Evolutionary conservation across 2,329 filamentous ascomycete species (phyloP).

Genomic region (Fusarium tricinctum): DNA sequence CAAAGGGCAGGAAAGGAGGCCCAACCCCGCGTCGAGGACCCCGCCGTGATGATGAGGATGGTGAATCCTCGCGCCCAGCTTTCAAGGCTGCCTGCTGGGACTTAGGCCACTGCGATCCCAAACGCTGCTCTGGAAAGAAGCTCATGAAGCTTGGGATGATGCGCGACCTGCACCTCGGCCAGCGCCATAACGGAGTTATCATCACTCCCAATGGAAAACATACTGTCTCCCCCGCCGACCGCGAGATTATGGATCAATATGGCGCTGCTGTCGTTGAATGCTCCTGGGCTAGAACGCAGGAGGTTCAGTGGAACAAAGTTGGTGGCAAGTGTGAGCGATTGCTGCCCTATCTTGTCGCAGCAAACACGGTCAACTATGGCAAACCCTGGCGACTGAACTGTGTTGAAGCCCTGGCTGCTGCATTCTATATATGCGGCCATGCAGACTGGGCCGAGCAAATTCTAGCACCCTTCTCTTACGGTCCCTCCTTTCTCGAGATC

Average conservation of each 20-base stretch:
- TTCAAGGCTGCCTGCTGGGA: conserved; percentile 99
- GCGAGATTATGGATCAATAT: conserved; percentile 83
- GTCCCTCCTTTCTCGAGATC: conserved; percentile 89
- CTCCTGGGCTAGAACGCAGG: conserved; percentile 92
- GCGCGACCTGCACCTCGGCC: conserved; percentile 91
- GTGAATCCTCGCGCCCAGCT: conserved; percentile 58
- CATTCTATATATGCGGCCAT: conserved; percentile 93
- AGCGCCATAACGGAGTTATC: conserved; percentile 92
- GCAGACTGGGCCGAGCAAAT: conserved; percentile 90
- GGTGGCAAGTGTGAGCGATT: conserved; percentile 93
- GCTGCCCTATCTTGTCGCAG: conserved; percentile 94
- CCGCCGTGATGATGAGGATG: conserved; percentile 59
- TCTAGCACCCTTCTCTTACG: conserved; percentile 88
- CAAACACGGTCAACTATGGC: conserved; percentile 97
- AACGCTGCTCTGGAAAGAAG: conserved; percentile 94
- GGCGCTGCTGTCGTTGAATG: conserved; percentile 97
- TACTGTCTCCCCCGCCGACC: conserved; percentile 86
- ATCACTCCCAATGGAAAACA: conserved; percentile 95
- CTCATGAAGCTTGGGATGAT: conserved; percentile 93
- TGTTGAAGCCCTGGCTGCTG: conserved; percentile 92
- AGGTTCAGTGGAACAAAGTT: conserved; percentile 91
- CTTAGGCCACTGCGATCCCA: conserved; percentile 96
- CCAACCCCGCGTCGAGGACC: conserved; percentile 66
- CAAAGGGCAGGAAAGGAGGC: conserved; percentile 78
- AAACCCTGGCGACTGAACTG: conserved; percentile 96